Base-by-base conservation (phyloP, 768 basidiomycete species). In the Hypholoma fasciculare region DNA sequence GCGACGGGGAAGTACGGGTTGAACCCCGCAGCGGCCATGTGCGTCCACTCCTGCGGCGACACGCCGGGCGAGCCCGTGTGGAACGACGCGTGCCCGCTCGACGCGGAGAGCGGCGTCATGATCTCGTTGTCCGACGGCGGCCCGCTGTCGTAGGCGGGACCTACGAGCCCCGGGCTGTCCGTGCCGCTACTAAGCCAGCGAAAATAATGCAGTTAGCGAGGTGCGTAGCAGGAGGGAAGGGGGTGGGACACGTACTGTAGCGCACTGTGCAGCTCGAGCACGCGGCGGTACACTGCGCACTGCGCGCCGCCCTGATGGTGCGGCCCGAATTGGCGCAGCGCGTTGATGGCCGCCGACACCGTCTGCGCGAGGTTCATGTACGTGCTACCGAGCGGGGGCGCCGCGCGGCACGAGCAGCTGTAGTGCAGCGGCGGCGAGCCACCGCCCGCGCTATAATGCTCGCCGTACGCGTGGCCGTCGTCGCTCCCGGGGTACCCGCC, bases 71-170 rank as follows among this genome's bases (percentile, higher is more conserved):
- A 78, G 23, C 74, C 76, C 1, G 67, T 61, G 49, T 79, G 77
- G 65, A 79, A 82, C 14, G 78, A 78, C 8, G 74, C 63, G 42
- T 79, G 79, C n/a, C 76, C 76, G 61, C 78, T 79, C 36, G 81
- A 78, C 17, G 80, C 78, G 42, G 82, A 83, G 50, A 82, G 68
- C 1, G 83, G 81, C 13, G 82, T 79, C 71, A 83, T 69, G 55
- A 83, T 78, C 58, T 89, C 88, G 64, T 82, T 86, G 65, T 88
- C 89, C 3, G 85, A 79, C 4, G 85, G 80, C 60, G 84, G 84
- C 64, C 75, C 79, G 62, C 78, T 82, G 67, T 84, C 84, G 67
- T 86, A 86, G 38, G 81, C 74, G 48, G 78, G 71, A 47, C 75
- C 76, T 39, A 73, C 61, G 72, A 76, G 65, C 79, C 83, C 64